A percentile compares a stretch with the other conserved stretches of the same genome.
phyloP scores from a whole-genome alignment of 164 flowering plant genomes.

The Hamamelis virginiana region DNA sequence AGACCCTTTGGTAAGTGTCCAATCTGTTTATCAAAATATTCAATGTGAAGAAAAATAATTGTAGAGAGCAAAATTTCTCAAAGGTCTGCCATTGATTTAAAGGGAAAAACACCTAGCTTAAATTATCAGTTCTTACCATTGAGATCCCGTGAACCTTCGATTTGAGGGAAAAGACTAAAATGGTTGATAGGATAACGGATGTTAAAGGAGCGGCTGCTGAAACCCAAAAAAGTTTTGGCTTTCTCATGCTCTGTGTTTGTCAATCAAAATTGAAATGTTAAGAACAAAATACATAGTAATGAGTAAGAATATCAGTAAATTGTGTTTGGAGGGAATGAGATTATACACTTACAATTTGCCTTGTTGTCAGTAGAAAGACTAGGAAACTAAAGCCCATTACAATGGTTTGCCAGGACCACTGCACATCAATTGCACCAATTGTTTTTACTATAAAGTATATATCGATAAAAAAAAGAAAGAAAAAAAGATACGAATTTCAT shows the following conservation, averaged over 20 bases:
- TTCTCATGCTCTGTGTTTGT: constrained; percentile 43
- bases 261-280: background rate
- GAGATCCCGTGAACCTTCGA: constrained; percentile 38
- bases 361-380: constrained; percentile 44
- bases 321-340: background rate
- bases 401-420: constrained; percentile 77
- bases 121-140: constrained; percentile 32
- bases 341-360: constrained; percentile 58
- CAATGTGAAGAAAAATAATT: too few relatives aligned
- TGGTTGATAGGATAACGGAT: constrained; percentile 57
- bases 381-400: constrained; percentile 56
- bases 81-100: too few relatives aligned
- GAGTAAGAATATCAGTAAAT: background rate
- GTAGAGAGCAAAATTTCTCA: too few relatives aligned
- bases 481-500: too few relatives aligned
- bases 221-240: constrained; percentile 62
- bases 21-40: constrained; percentile 34
- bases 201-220: constrained; percentile 72
- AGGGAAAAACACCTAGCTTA: background rate
- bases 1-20: constrained; percentile 69
- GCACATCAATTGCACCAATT: constrained; percentile 29
- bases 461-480: background rate
- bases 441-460: background rate
- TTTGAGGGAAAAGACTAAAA: constrained; percentile 42
- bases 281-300: background rate